Base-by-base conservation (phyloP, 2,329 filamentous ascomycete genomes). In the Alternaria incomplexa region DNA sequence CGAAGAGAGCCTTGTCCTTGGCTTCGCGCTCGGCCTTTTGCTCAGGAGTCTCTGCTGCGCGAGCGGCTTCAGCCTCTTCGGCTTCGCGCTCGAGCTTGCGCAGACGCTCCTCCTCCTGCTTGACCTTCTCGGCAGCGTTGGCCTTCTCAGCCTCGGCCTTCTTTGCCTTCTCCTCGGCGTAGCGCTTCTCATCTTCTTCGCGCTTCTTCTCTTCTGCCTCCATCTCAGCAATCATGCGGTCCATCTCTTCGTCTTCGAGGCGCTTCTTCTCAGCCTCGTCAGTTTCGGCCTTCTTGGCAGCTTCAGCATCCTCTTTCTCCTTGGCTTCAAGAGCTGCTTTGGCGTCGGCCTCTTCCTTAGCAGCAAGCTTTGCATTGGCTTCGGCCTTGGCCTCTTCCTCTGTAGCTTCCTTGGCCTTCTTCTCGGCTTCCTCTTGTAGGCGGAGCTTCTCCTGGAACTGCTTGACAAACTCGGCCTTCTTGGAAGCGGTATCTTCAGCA, bases 171-270 rank as follows among this genome's bases (percentile, higher is more conserved):
- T 93, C 90, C 76, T 93, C 91, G 1, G 91, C 81, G 63, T 88
- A 88, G 47, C 67, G 73, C 91, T 90, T 85, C 89, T 90, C 81
- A 91, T 91, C 85, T 77, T 93, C 91, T 65, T 90, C 87, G 62
- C 82, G 81, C 64, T 77, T 79, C 9, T 71, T 73, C 67, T 82
- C 80, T n/a, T 73, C 70, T 13, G 69, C 81, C 65, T 85, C 83
- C 82, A 84, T 83, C 79, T 93, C 91, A 20, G 87, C 88, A 62
- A 93, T 87, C 80, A 90, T 91, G 61, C 85, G 85, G 76, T 84
- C 82, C 30, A 83, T 79, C 10, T 84, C 83, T 58, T 84, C 83
- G 6, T 80, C 82, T 48, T 79, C 78, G 60, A 67, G 69, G 55
- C 68, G 77, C 73, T 75, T 70, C 71, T 79, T 79, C 60, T 77